Evolutionary conservation across 2,329 filamentous ascomycete genomes (phyloP), one percentile per base, ranked within the genome.

Genomic region (Fonsecaea monophora): DNA sequence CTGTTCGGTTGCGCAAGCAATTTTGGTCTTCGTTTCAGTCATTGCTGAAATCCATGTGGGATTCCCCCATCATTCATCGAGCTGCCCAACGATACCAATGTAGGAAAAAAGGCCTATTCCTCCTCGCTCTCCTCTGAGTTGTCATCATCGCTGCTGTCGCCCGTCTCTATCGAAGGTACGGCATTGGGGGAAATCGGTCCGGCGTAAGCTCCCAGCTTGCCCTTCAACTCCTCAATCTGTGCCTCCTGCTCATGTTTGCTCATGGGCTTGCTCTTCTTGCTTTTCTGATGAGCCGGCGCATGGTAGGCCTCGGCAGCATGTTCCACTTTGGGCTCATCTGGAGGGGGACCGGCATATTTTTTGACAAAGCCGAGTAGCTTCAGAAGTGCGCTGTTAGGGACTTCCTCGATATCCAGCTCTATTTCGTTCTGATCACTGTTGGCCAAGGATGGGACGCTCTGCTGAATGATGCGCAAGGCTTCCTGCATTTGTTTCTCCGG

Each of bases 401-500:
- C 78, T 67, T 83, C 81, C 67, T 82, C 81, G 59, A 82, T 82
- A 71, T 82, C 81, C 56, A 82, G 76, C 68, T 82, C 81, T 58
- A 82, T 82, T 71, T 82, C 81, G 8, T 78, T 78, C 70, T 82
- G 80, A 72, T 81, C 77, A 38, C 77, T 79, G 71, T 80, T 78
- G 83, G 87, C 85, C 82, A 95, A 83, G 83, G 90, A 83, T 80
- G 92, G 81, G 82, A 92, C 79, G 72, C 96, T 94, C 71, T 87
- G 88, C 77, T 96, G 92, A 75, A 99, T 98, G 69, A 98, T 94
- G 67, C 90, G 88, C 37, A 97, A 92, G 0, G 94, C 92, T 72
- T 88, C 87, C 58, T 89, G 86, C 75, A 97, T 90, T 71, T 92
- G 89, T n/a, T 84, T 83, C 58, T 90, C 90, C 18, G 93, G 89